These are phyloP conservation scores for Ajuga chamaepitys DNA, from an alignment of 257 asterid species.

Conservation along the genomic window DNA sequence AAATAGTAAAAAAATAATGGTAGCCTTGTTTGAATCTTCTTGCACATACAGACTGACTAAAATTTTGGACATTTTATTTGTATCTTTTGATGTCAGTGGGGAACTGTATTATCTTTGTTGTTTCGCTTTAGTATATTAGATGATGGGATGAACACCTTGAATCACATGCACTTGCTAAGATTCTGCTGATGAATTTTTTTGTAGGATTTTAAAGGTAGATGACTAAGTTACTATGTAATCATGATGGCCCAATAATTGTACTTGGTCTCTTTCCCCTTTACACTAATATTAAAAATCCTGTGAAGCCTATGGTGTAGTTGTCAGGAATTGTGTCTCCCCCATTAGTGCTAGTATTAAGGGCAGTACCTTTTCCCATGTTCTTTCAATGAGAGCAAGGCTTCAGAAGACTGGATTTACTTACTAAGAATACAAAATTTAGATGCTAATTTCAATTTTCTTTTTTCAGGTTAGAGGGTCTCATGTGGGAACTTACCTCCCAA, in stretches of 20 bases:
- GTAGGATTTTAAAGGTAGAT: not conserved
- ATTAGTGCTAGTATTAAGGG: not conserved
- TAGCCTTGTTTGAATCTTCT: not conserved
- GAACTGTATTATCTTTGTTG: not conserved
- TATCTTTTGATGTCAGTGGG: not conserved
- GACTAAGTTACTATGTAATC: not conserved
- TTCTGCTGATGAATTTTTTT: not conserved
- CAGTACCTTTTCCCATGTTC: not conserved
- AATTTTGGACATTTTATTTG: not conserved
- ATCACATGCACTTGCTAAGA: not conserved
- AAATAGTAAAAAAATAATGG: not conserved
- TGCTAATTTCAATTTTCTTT: not conserved
- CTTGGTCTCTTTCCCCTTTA: not conserved
- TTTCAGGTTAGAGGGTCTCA: constrained; percentile 90
- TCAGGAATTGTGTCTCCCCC: constrained; percentile 5
- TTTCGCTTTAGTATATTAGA: not conserved
- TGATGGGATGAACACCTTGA: not conserved
- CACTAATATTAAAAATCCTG: not conserved
- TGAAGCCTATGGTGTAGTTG: not conserved
- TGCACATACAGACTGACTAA: not conserved
- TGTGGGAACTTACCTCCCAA: constrained; percentile 90
- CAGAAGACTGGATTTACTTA: not conserved
- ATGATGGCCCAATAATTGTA: not conserved
- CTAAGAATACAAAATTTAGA: not conserved
- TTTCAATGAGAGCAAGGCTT: constrained; percentile 5